Conservation (phyloP, 208 protist genomes). For the Leishmania tropica region DNA sequence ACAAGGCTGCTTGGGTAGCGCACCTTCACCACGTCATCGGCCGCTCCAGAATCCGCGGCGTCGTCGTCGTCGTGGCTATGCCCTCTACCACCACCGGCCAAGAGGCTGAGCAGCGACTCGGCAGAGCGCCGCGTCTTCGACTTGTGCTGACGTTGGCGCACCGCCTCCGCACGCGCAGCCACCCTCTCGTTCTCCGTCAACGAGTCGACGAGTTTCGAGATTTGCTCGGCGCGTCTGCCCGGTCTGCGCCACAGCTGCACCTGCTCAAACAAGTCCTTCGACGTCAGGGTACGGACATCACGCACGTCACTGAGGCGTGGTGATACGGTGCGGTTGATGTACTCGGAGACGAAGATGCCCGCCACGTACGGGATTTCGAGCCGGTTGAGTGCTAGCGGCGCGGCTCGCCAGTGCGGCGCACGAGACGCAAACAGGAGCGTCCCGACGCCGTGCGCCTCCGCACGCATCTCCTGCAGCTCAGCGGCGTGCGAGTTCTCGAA, state of each 20-base stretch:
- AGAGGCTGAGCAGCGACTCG: not conserved
- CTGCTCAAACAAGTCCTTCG: constrained; percentile 46
- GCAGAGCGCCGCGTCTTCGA: constrained; percentile 6
- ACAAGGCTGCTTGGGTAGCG: constrained; percentile 1
- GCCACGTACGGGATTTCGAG: constrained; percentile 11
- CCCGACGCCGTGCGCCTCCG: constrained; percentile 1
- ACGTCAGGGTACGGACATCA: constrained; percentile 32
- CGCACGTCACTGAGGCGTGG: constrained; percentile 26
- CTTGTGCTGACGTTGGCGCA: constrained; percentile 5
- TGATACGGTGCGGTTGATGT: constrained; percentile 10
- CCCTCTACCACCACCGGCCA: not conserved
- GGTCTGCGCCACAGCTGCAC: constrained; percentile 36
- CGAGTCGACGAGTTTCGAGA: constrained; percentile 4
- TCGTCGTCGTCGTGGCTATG: not conserved
- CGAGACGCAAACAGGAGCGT: constrained; percentile 10
- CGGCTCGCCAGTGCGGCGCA: constrained; percentile 12
- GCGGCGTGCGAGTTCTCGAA: constrained; percentile 17
- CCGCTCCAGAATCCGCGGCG: not conserved
- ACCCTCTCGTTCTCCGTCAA: constrained; percentile 12
- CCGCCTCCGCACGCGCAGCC: constrained; percentile 12
- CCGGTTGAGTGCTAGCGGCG: constrained; percentile 4
- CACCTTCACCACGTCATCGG: constrained; percentile 4
- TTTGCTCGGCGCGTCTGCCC: constrained; percentile 3
- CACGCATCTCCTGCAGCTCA: constrained; percentile 8
- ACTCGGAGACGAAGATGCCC: constrained; percentile 9